Evolutionary conservation across 148 eudicot genomes (phyloP).

Genomic region (Diospyros kaki): DNA sequence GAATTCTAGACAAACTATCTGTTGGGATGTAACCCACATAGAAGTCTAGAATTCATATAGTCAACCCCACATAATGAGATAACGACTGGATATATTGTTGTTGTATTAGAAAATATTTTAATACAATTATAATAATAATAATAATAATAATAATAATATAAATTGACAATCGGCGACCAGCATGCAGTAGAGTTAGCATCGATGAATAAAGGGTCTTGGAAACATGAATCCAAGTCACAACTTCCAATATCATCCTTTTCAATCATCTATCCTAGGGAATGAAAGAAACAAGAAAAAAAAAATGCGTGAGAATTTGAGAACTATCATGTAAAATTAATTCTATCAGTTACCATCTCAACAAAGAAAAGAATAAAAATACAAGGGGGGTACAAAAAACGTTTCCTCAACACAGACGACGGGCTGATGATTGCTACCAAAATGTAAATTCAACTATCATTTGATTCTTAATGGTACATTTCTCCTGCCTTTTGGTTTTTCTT

Average conservation of each 20-base stretch:
- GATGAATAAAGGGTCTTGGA: not conserved
- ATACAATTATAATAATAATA: too few relatives aligned
- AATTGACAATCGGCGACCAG: too few relatives aligned
- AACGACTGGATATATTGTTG: too few relatives aligned
- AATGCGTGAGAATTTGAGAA: constrained; percentile 8
- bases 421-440: constrained; percentile 30
- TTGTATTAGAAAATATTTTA: too few relatives aligned
- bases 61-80: too few relatives aligned
- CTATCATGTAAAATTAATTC: constrained; percentile 22
- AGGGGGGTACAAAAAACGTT: constrained; percentile 14
- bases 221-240: not conserved
- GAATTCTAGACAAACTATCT: too few relatives aligned
- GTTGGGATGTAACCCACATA: too few relatives aligned
- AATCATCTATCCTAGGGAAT: too few relatives aligned
- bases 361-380: constrained; percentile 14
- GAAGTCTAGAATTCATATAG: too few relatives aligned
- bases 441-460: constrained; percentile 19
- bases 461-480: constrained; percentile 27
- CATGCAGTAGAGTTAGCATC: too few relatives aligned
- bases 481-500: constrained; percentile 18
- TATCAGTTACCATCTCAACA: constrained; percentile 19
- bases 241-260: not conserved
- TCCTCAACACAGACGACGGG: not conserved
- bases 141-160: too few relatives aligned
- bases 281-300: not conserved